Evolutionary conservation across 805 yeast genomes (phyloP).

Genomic region (Diddensiella transvaalensis): DNA sequence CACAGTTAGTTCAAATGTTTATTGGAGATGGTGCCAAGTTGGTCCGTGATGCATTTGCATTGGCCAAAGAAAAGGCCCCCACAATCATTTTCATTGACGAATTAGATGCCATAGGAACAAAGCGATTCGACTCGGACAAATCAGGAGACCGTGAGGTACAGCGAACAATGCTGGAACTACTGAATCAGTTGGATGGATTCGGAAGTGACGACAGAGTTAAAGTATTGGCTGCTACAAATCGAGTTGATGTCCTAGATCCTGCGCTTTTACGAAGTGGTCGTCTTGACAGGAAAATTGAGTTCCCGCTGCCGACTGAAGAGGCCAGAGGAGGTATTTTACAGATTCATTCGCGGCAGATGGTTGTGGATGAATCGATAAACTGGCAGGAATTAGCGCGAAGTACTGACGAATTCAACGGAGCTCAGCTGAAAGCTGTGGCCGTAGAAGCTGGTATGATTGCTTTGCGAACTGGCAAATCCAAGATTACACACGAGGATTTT

Average conservation of each 20-base stretch:
- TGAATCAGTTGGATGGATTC: conserved; percentile 96
- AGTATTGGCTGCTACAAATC: conserved; percentile 95
- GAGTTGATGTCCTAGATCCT: conserved; percentile 98
- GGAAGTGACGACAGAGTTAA: conserved; percentile 96
- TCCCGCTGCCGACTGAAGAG: conserved; percentile 96
- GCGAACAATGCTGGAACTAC: conserved; percentile 96
- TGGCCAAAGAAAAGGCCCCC: conserved; percentile 98
- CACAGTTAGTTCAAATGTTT: conserved; percentile 97
- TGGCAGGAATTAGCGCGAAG: conserved; percentile 98
- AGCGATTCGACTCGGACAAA: conserved; percentile 94
- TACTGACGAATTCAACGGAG: conserved; percentile 98
- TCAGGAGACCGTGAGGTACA: conserved; percentile 98
- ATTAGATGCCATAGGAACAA: conserved; percentile 97
- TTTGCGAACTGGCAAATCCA: conserved; percentile 85
- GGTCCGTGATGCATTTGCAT: conserved; percentile 94
- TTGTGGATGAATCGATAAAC: conserved; percentile 75
- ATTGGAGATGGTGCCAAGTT: conserved; percentile 98
- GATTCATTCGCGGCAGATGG: conserved; percentile 96
- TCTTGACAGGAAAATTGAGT: conserved; percentile 95
- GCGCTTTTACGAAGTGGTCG: conserved; percentile 96
- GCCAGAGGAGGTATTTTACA: conserved; percentile 95
- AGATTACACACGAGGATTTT: conserved; percentile 94
- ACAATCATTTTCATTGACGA: conserved; percentile 97
- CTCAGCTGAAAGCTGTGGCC: conserved; percentile 96
- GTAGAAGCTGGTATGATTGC: conserved; percentile 99